phyloP scores from a whole-genome alignment of 257 asterid genomes.

The Solanum appendiculatum region DNA sequence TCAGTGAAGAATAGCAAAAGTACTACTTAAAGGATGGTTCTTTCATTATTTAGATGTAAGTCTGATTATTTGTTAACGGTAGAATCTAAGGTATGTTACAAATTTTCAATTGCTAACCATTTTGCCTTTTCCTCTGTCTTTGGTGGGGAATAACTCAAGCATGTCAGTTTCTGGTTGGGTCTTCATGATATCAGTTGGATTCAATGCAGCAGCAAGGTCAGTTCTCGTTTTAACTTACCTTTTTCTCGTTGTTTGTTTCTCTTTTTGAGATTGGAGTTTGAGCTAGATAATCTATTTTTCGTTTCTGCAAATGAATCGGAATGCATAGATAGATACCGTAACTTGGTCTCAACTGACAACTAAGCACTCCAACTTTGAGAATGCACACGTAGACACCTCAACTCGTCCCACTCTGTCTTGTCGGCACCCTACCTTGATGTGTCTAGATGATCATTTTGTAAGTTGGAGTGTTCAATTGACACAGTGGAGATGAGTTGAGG shows the following conservation, averaged over 20 bases:
- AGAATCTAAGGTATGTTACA: not conserved
- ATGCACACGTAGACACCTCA: not conserved
- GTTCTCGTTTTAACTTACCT: not conserved
- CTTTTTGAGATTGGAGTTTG: not conserved
- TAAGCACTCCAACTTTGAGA: not conserved
- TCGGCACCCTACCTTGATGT: not conserved
- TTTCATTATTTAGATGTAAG: not conserved
- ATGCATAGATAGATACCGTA: not conserved
- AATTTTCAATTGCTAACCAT: not conserved
- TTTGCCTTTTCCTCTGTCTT: not conserved
- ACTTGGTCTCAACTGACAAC: not conserved
- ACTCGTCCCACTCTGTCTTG: not conserved
- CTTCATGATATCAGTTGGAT: conserved; percentile 58
- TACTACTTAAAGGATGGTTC: not conserved
- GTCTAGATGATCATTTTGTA: not conserved
- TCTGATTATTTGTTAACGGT: not conserved
- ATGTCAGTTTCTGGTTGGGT: conserved; percentile 52
- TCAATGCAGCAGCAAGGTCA: conserved; percentile 70
- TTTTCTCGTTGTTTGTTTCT: not conserved
- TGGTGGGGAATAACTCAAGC: conserved; percentile 23
- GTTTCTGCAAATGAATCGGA: not conserved
- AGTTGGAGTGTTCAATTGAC: not conserved
- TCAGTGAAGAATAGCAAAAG: not conserved
- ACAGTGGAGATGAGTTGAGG: not conserved
- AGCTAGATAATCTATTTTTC: not conserved